Evolutionary conservation across 169 alveolate species (phyloP), one percentile per base, ranked within the genome.

Genomic region (Plasmodium inui): DNA sequence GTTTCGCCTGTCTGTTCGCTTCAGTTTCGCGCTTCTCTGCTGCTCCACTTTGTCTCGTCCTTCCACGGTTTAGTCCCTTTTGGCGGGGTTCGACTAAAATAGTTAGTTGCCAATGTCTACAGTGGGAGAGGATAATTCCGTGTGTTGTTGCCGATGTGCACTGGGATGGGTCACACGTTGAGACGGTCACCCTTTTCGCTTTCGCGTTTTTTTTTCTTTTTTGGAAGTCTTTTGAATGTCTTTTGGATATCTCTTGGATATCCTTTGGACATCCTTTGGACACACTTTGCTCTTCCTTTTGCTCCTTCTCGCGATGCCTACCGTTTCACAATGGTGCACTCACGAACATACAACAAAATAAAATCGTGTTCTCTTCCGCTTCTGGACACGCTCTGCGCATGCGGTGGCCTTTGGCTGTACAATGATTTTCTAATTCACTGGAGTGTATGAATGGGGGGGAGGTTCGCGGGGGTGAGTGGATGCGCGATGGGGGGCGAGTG

Each of bases 391-490:
- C 22, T 28, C 74, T 84, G 74, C 74, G n/a, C 50, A 30, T 80
- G 86, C 57, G 61, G 50, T 53, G 39, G 71, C 61, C 32, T 41
- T 17, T 82, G 79, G 91, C 91, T 41, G 72, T 53, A 32, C 32
- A 82, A 17, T 46, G 14, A 34, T 82, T 82, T 41, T 82, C 61
- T 53, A 55, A 28, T 32, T 82, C 79, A 55, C 72, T n/a, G 71
- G 26, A 46, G 92, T 83, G 92, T 83, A 83, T 83, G 46, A 61
- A 53, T n/a, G 73, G 81, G 57, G 46, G 37, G 37, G 67, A 3
- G 39, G 17, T 12, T 10, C 44, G 50, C 19, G 78, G 19, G 34
- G 10, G 12, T 61, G 74, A 6, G 34, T n/a, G 34, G 3, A 61
- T n/a, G 74, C 28, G 14, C 2, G 8, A 80, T 80, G 41, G 22